Percentiles rank a stretch among this genome's conserved stretches.
phyloP scores from a whole-genome alignment of 139 green algal genomes.

The Desmodesmus armatus region DNA sequence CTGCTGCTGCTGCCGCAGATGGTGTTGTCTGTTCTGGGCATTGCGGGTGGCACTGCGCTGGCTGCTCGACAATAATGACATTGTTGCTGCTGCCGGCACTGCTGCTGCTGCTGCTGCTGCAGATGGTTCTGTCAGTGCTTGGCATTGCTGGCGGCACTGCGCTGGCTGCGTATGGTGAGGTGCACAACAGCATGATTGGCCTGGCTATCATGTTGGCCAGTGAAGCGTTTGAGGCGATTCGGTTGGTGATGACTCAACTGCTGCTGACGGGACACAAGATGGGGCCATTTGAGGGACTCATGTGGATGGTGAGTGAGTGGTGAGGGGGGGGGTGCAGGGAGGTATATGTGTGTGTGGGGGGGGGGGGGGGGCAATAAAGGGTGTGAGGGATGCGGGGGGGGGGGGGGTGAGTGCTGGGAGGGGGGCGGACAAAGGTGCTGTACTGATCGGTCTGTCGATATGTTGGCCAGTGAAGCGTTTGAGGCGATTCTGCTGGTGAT shows the following conservation, averaged over 20 bases:
- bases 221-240: constrained; percentile 78
- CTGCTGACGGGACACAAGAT: constrained; percentile 89
- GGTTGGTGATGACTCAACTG: constrained; percentile 91
- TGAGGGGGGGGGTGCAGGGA: not conserved
- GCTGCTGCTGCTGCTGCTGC: not conserved
- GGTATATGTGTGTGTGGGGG: not conserved
- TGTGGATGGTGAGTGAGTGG: constrained; percentile 71
- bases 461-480: constrained; percentile 78
- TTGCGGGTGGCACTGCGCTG: constrained; percentile 78
- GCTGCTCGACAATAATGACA: no score
- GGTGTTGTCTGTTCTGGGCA: constrained; percentile 51
- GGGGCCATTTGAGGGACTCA: constrained; percentile 92
- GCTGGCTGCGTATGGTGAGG: constrained; percentile 75
- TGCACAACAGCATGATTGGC: constrained; percentile 35
- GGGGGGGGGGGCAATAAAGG: not conserved
- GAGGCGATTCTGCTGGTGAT: constrained; percentile 88
- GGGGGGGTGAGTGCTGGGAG: no score
- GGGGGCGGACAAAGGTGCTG: no score
- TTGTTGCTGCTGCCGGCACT: no score
- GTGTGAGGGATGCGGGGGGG: no score
- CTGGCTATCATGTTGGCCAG: constrained; percentile 74
- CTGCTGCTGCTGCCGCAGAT: constrained; percentile 2
- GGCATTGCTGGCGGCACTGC: constrained; percentile 80
- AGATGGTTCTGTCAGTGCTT: constrained; percentile 45
- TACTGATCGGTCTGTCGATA: constrained; percentile 53